These are phyloP conservation scores for Symbiodinium natans DNA, from an alignment of 73 alveolate genomes.

Conservation along the genomic window DNA sequence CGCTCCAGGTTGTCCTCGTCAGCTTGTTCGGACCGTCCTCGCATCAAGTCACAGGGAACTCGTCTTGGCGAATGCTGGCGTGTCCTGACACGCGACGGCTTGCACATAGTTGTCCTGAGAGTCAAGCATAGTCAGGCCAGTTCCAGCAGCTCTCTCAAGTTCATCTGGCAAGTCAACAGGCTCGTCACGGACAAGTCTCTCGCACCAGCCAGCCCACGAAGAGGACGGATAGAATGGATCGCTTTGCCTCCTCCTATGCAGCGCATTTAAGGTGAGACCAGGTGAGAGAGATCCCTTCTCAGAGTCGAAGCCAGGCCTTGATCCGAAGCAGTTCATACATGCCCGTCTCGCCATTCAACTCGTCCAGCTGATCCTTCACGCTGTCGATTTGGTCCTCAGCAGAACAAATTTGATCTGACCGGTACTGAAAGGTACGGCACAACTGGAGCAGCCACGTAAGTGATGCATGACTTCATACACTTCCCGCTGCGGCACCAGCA, in stretches of 20 bases:
- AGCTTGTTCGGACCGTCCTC: not conserved
- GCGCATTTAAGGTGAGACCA: too few relatives aligned
- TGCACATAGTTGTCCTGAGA: not conserved
- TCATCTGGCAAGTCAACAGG: too few relatives aligned
- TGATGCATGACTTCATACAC: too few relatives aligned
- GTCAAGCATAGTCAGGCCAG: not conserved
- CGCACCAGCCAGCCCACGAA: not conserved
- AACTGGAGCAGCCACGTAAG: too few relatives aligned
- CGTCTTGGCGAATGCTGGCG: not conserved
- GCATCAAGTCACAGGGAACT: not conserved
- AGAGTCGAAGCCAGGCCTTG: not conserved
- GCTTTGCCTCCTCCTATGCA: not conserved
- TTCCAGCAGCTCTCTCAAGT: too few relatives aligned
- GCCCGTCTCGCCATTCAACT: not conserved
- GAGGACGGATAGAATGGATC: not conserved
- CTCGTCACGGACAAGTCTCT: not conserved
- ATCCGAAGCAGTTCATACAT: not conserved
- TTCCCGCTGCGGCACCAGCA: not conserved
- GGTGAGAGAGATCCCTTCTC: not conserved
- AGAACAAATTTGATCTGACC: too few relatives aligned
- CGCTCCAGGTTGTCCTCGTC: not conserved
- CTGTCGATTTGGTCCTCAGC: not conserved
- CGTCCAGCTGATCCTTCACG: not conserved
- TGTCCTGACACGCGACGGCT: not conserved
- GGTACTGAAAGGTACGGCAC: too few relatives aligned